Evolutionary conservation across 208 protist species (phyloP).

Genomic region (Naegleria fowleri): DNA sequence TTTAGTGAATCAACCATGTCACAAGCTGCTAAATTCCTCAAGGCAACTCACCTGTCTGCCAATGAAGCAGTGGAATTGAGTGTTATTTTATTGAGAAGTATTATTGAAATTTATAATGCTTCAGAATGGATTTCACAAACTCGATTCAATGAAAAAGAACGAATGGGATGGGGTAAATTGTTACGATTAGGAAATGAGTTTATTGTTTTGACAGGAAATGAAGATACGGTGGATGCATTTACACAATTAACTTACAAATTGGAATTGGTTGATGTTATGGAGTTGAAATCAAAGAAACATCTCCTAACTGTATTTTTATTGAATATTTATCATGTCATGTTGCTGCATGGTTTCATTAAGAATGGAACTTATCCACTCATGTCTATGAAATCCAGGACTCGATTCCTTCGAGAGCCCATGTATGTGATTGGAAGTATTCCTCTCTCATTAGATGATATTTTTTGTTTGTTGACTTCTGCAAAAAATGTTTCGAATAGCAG

Average conservation of each 20-base stretch:
- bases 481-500: not conserved
- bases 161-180: not conserved
- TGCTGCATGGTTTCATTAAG: not conserved
- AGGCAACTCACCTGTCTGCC: not conserved
- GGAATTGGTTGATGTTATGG: not conserved
- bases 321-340: slow-evolving; percentile 12
- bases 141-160: not conserved
- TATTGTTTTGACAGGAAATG: not conserved
- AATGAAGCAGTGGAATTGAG: not conserved
- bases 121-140: not conserved
- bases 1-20: too few species aligned
- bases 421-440: not conserved
- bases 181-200: not conserved
- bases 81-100: not conserved
- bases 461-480: not conserved
- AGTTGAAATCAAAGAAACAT: not conserved
- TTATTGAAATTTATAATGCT: not conserved
- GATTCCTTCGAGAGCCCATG: not conserved
- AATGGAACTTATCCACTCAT: not conserved
- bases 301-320: slow-evolving; percentile 3
- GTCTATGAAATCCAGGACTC: not conserved
- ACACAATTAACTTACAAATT: not conserved
- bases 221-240: not conserved
- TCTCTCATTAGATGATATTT: not conserved
- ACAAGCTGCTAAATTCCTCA: not conserved